Evolutionary conservation across 768 basidiomycete genomes (phyloP), one percentile per base, ranked within the genome.

Genomic region (Boletus sp.): DNA sequence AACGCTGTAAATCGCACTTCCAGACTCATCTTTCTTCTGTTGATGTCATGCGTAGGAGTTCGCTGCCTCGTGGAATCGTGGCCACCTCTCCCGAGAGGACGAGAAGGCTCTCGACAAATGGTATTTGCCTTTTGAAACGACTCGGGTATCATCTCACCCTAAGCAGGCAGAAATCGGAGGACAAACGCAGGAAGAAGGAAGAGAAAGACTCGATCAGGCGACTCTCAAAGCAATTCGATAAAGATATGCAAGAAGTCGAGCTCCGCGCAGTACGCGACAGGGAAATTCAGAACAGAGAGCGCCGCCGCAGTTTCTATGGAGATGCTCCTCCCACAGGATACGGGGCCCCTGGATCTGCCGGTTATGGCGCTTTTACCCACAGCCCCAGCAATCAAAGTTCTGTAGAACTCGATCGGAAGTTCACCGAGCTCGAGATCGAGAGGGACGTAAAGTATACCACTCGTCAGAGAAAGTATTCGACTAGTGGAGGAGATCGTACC

Each of bases 191-290:
- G 49, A 81, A 80, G 56, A 78, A 80, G 56, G 84, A 85, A 60
- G 76, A 76, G 56, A 78, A 74, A 50, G 71, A 71, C 15, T 74
- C 74, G 7, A 67, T 73, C 24, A 79, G 69, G 64, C 73, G 76
- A 28, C 66, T 75, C 50, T 69, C 67, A 50, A 73, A 70, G 52
- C 69, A 67, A 35, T 77, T 71, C 40, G 78, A 78, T 29, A 74
- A 69, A 45, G 78, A 76, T 18, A 70, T 80, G 60, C 72, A 78
- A 51, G 84, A 86, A 29, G 74, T 76, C 39, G 83, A 85, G n/a
- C 72, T 83, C 30, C 79, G 80, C 48, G 73, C 76, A 30, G 83
- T 81, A 28, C 83, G 85, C 45, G 86, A 85, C 59, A 76, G 77
- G 41, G 85, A 87, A 65, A 73, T 76, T 5, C 75, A 81, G 46